Evolutionary conservation across 306 rosid species (phyloP), one percentile per base, ranked within the genome.

Genomic region (Cicer pinnatifidum): DNA sequence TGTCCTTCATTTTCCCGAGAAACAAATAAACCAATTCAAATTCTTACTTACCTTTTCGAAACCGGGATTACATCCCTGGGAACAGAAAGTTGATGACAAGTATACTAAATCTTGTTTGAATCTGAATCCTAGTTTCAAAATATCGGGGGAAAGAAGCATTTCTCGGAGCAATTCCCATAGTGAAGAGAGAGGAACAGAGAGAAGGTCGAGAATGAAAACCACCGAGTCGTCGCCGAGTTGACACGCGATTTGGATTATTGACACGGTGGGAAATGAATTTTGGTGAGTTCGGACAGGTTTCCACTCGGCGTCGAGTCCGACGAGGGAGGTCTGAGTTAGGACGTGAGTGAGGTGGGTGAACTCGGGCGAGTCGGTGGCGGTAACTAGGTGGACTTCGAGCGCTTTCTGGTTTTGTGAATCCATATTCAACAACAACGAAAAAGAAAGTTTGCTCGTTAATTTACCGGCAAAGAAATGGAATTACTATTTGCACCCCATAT

Each of bases 251-350:
- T 93, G 98, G 80, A 93, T 94, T 35, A 89, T 86, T 4, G 92
- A 62, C 2, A 93, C 96, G 39, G 83, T 59, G 81, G 98, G 98
- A 73, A 82, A 88, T 43, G 85, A 45, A 0, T 80, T 57, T 11
- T 80, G 76, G 10, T 53, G 86, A 43, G 80, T 65, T 44, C 88
- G 88, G n/a, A 81, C 64, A 48, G 97, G 90, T 78, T 89, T 93
- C 98, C 98, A 93, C 70, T 93, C 98, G 80, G 97, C 96, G 67
- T 91, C 97, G 70, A 93, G 91, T 1, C 86, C 96, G 20, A 93
- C 78, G 72, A 91, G 65, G n/a, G 85, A 75, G 8, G 96, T 84
- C 46, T 85, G 92, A 80, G 86, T 75, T 74, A 91, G 46, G 0
- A 81, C 46, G 41, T 63, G 84, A 66, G 46, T 83, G 19, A 91